Percentiles rank a stretch among this genome's conserved stretches.
phyloP scores from a whole-genome alignment of 495 filamentous ascomycete genomes.

The Amphirosellinia nigrospora region DNA sequence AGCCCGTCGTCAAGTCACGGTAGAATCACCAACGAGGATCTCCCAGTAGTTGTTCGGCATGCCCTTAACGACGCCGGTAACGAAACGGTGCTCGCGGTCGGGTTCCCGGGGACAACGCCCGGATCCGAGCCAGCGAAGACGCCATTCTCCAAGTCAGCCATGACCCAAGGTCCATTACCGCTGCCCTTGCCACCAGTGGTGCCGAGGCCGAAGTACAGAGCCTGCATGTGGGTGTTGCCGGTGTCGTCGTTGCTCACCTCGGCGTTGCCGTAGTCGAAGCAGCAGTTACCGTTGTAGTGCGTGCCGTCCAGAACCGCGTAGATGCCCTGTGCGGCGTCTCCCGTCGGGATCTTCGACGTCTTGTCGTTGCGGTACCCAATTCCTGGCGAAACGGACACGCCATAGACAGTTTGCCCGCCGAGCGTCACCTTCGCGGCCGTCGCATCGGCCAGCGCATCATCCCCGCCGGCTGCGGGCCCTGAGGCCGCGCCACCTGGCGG shows the following conservation, averaged over 20 bases:
- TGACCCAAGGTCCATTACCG: slow-evolving; percentile 5
- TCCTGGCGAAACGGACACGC: slow-evolving; percentile 5
- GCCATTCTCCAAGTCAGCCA: slow-evolving; percentile 13
- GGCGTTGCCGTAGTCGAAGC: neutral
- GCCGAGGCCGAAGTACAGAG: slow-evolving; percentile 1
- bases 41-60: slow-evolving; percentile 12
- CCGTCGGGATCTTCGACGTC: slow-evolving; percentile 3
- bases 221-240: neutral
- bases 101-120: neutral
- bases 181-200: neutral
- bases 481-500: neutral
- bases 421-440: slow-evolving; percentile 4
- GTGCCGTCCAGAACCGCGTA: neutral
- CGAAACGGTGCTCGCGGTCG: slow-evolving; percentile 2
- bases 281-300: neutral
- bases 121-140: neutral
- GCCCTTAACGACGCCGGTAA: slow-evolving; percentile 4
- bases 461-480: neutral
- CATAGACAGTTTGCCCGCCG: neutral
- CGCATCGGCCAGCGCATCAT: slow-evolving; percentile 2
- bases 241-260: neutral
- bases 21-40: neutral
- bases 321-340: slow-evolving; percentile 4
- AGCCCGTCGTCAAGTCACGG: neutral
- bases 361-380: slow-evolving; percentile 10